These are phyloP conservation scores for Paramecium sexaurelia DNA, from an alignment of 73 alveolate species.

Conservation along the genomic window DNA sequence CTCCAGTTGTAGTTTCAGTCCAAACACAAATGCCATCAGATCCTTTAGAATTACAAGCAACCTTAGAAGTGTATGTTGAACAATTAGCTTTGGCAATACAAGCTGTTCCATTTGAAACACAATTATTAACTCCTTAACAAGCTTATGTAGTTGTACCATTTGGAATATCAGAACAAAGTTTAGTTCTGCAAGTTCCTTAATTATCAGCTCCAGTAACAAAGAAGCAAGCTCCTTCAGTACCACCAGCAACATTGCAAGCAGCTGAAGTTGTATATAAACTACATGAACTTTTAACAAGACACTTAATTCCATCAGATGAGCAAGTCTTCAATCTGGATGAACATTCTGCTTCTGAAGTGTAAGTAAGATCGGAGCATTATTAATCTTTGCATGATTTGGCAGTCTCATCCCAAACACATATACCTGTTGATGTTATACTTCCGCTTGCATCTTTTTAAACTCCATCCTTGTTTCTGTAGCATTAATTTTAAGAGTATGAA, in stretches of 20 bases:
- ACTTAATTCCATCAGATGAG: background rate
- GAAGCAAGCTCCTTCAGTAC: constrained; percentile 21
- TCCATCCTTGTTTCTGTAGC: background rate
- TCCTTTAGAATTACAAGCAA: constrained; percentile 4
- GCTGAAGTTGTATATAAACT: background rate
- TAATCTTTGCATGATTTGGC: background rate
- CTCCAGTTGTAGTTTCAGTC: constrained; percentile 9
- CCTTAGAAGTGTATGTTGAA: background rate
- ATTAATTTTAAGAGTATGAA: background rate
- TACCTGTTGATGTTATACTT: background rate
- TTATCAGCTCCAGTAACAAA: background rate
- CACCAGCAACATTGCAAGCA: background rate
- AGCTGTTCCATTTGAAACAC: constrained; percentile 19
- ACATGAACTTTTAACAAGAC: background rate
- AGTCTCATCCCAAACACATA: background rate
- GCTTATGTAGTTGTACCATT: background rate
- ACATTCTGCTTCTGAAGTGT: background rate
- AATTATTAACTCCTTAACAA: constrained; percentile 1
- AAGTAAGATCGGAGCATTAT: background rate
- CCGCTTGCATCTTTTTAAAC: background rate
- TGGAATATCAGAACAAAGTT: background rate
- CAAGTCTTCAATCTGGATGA: background rate
- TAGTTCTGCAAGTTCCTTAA: background rate
- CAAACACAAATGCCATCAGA: constrained; percentile 25
- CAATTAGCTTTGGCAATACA: constrained; percentile 19